Evolutionary conservation across 169 alveolate genomes (phyloP).

Genomic region (Plasmodium knowlesi): DNA sequence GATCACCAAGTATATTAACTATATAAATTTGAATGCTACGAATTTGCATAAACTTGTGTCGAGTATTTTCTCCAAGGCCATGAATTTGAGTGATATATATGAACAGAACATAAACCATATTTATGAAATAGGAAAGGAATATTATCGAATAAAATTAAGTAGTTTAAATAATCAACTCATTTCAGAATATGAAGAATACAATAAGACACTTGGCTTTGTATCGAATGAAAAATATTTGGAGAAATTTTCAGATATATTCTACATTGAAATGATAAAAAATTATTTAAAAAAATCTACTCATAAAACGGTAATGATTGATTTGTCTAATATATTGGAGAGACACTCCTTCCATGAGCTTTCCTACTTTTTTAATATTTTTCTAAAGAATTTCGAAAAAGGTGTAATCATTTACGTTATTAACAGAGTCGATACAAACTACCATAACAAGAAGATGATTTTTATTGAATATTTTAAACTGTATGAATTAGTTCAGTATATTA

Average conservation of each 20-base stretch:
- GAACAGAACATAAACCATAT: slow-evolving; percentile 44
- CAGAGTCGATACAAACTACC: slow-evolving; percentile 22
- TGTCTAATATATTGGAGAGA: slow-evolving; percentile 14
- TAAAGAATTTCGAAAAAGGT: slow-evolving; percentile 31
- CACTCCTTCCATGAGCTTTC: slow-evolving; percentile 33
- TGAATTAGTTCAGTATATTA: slow-evolving; percentile 18
- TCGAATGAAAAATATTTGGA: slow-evolving; percentile 71
- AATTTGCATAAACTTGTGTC: slow-evolving; percentile 38
- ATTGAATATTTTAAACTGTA: slow-evolving; percentile 16
- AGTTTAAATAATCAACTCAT: background rate
- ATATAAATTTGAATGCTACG: slow-evolving; percentile 35
- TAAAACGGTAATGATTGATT: slow-evolving; percentile 51
- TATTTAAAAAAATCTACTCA: slow-evolving; percentile 16
- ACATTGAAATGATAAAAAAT: slow-evolving; percentile 50
- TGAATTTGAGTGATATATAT: slow-evolving; percentile 44
- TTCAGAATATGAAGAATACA: slow-evolving; percentile 18
- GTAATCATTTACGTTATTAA: slow-evolving; percentile 36
- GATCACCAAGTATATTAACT: slow-evolving; percentile 22
- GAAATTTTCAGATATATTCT: slow-evolving; percentile 29
- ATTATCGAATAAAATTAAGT: slow-evolving; percentile 37
- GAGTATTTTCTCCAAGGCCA: slow-evolving; percentile 42
- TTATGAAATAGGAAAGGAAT: slow-evolving; percentile 41
- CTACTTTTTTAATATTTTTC: slow-evolving; percentile 45
- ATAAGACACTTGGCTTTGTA: slow-evolving; percentile 19
- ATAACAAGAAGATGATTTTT: slow-evolving; percentile 56